phyloP scores from a whole-genome alignment of 306 rosid genomes.

The Pyrus communis region DNA sequence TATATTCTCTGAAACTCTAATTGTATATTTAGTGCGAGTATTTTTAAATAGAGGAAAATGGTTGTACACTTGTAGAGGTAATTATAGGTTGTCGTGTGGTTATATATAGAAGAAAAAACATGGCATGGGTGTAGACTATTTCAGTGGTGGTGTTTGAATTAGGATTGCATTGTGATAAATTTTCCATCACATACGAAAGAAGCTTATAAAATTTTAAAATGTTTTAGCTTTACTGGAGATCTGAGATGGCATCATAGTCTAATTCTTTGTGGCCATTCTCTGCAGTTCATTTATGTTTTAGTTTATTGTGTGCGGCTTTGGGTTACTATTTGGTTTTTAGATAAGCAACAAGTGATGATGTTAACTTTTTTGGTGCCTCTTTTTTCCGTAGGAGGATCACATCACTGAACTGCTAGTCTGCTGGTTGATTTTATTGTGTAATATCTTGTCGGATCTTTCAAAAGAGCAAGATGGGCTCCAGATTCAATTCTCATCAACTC shows the following conservation, averaged over 20 bases:
- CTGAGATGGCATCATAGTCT: not conserved
- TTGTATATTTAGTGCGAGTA: not conserved
- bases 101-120: not conserved
- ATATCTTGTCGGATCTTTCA: slow-evolving; percentile 15
- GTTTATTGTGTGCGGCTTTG: not conserved
- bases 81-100: not conserved
- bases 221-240: not conserved
- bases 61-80: not conserved
- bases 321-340: not conserved
- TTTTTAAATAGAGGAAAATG: not conserved
- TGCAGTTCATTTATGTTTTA: not conserved
- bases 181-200: not conserved
- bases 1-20: not conserved
- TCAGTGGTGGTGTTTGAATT: not conserved
- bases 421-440: not conserved
- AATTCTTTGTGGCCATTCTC: not conserved
- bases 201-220: not conserved
- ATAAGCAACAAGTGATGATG: not conserved
- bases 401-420: not conserved
- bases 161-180: not conserved
- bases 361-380: not conserved
- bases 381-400: not conserved
- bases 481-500: slow-evolving; percentile 97
- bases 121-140: not conserved
- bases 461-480: slow-evolving; percentile 75